phyloP scores from a whole-genome alignment of 2,329 filamentous ascomycete species.

The Trichoderma gracile region DNA sequence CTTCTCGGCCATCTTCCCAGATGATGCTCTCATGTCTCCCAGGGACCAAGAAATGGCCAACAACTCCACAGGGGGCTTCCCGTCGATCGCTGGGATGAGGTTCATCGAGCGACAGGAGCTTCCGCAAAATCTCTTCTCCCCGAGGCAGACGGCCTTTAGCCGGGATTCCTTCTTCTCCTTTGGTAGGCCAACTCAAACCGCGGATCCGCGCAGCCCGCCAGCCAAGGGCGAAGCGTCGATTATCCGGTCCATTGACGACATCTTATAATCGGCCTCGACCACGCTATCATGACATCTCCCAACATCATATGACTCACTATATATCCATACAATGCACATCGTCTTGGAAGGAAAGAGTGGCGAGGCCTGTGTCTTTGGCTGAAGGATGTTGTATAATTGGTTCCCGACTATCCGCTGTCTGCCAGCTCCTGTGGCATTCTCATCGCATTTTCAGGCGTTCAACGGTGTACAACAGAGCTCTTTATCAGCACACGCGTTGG shows the following conservation, averaged over 20 bases:
- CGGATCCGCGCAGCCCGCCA: slow-evolving; percentile 73
- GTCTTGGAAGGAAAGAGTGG: not conserved
- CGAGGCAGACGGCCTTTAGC: slow-evolving; percentile 53
- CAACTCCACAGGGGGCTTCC: slow-evolving; percentile 58
- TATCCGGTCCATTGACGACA: slow-evolving; percentile 74
- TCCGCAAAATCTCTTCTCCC: slow-evolving; percentile 55
- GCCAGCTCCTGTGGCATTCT: not conserved
- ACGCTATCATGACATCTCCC: slow-evolving; percentile 5
- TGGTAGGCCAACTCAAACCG: slow-evolving; percentile 49
- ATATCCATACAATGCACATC: not conserved
- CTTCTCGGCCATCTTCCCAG: slow-evolving; percentile 39
- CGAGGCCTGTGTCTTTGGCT: not conserved
- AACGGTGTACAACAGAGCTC: slow-evolving; percentile 21
- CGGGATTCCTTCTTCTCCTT: slow-evolving; percentile 56
- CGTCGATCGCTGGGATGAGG: slow-evolving; percentile 50
- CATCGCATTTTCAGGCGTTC: slow-evolving; percentile 26
- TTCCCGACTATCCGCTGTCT: not conserved
- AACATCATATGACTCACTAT: slow-evolving; percentile 1
- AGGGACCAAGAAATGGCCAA: slow-evolving; percentile 71
- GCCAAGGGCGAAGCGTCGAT: slow-evolving; percentile 74
- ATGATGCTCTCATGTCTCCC: slow-evolving; percentile 66
- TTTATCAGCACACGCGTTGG: not conserved
- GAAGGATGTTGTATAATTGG: not conserved
- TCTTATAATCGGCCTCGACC: slow-evolving; percentile 54
- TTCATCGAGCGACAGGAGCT: slow-evolving; percentile 54